A percentile compares a stretch with the other conserved stretches of the same genome.
Conservation (phyloP, 2,329 filamentous ascomycete species). For the Amylocarpus encephaloides region DNA sequence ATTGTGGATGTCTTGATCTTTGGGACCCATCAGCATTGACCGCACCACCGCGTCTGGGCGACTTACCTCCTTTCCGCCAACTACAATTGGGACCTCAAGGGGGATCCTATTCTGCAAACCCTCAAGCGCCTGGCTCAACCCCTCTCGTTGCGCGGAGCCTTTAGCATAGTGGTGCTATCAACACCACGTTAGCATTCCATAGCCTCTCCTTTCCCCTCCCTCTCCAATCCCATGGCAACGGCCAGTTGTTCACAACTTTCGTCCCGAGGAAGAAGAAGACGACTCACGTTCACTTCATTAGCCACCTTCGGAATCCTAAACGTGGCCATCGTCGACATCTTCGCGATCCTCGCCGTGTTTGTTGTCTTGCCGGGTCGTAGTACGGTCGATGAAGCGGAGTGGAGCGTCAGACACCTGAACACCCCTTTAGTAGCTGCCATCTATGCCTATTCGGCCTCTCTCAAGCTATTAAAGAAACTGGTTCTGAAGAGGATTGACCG, state of each 20-base stretch:
- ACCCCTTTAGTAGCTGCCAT: no score
- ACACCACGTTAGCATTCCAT: not conserved
- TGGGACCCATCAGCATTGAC: not conserved
- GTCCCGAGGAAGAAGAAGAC: conserved; percentile 18
- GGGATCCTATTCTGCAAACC: conserved; percentile 62
- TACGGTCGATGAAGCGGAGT: no score
- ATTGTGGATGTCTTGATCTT: conserved; percentile 65
- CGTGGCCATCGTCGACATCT: conserved; percentile 49
- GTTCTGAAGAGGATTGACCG: no score
- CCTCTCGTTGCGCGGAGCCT: conserved; percentile 71
- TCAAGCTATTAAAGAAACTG: no score
- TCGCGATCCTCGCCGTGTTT: not conserved
- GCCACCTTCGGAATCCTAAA: conserved; percentile 83
- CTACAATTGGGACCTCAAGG: conserved; percentile 72
- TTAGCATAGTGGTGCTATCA: conserved; percentile 80
- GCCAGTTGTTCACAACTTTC: no score
- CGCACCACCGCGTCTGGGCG: not conserved
- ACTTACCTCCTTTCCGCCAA: conserved; percentile 73
- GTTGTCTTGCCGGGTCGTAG: no score
- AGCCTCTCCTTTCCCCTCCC: no score
- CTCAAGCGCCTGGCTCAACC: conserved; percentile 68
- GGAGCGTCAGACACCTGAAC: no score
- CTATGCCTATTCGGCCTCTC: no score
- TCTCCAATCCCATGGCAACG: no score
- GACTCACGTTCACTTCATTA: conserved; percentile 92